These are phyloP conservation scores for Coccinonectria pachysandricola DNA, from an alignment of 2,329 filamentous ascomycete genomes.

Conservation along the genomic window DNA sequence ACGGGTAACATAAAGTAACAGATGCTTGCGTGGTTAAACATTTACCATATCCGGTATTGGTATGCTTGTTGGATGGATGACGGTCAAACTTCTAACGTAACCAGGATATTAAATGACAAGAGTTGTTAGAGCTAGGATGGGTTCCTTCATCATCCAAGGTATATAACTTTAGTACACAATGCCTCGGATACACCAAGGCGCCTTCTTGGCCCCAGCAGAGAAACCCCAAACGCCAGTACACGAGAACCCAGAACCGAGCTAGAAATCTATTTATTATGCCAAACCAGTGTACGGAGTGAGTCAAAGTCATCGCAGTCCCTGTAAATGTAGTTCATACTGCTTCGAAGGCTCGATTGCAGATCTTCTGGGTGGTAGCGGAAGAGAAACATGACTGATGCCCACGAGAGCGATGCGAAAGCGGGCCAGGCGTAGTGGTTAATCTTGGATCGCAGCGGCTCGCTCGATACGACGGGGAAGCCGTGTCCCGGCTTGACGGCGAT, in stretches of 20 bases:
- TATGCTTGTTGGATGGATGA: too few species aligned
- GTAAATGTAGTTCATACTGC: conserved; percentile 97
- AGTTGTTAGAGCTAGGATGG: too few species aligned
- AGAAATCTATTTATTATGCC: conserved; percentile 66
- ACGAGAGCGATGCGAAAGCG: conserved; percentile 80
- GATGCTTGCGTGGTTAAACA: too few species aligned
- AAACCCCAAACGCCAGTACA: conserved; percentile 1
- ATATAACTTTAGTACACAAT: too few species aligned
- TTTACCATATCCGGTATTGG: too few species aligned
- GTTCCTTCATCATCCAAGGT: too few species aligned
- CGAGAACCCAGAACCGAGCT: too few species aligned
- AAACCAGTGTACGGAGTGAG: conserved; percentile 69
- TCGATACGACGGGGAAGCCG: conserved; percentile 41
- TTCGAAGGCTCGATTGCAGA: conserved; percentile 80
- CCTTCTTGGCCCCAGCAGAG: conserved; percentile 1
- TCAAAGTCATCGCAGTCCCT: conserved; percentile 84
- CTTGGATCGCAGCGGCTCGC: conserved; percentile 32
- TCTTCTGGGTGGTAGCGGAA: conserved; percentile 88
- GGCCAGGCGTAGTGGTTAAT: conserved; percentile 77
- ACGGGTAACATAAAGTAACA: too few species aligned
- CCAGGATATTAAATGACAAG: too few species aligned
- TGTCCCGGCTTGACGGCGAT: conserved; percentile 60
- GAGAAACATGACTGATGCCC: conserved; percentile 91
- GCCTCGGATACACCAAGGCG: background rate
- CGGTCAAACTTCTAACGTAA: too few species aligned